Conservation (phyloP, 2,329 filamentous ascomycete species). For the Leptodontidium sp. region DNA sequence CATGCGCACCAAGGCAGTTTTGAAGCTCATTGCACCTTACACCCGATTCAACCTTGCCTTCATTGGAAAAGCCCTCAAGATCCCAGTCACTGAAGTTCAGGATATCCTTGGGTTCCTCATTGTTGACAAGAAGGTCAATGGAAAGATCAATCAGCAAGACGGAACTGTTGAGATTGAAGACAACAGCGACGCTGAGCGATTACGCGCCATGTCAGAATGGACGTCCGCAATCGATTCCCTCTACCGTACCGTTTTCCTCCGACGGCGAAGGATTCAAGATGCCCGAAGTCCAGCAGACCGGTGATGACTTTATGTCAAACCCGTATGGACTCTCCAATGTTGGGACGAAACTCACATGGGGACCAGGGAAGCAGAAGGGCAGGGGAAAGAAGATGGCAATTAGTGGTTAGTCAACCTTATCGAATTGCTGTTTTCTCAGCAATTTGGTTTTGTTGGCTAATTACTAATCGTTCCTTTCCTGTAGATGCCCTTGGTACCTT, state of each 20-base stretch:
- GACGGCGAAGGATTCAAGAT: constrained; percentile 75
- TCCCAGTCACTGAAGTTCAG: constrained; percentile 85
- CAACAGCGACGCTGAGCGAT: constrained; percentile 75
- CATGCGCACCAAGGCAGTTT: constrained; percentile 94
- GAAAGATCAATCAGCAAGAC: constrained; percentile 87
- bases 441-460: constrained; percentile 8
- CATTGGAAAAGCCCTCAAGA: constrained; percentile 88
- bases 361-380: constrained; percentile 9
- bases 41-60: constrained; percentile 88
- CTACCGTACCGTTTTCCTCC: constrained; percentile 74
- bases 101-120: constrained; percentile 97
- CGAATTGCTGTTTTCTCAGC: constrained; percentile 9
- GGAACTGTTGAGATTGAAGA: constrained; percentile 85
- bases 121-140: constrained; percentile 85
- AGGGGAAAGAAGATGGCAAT: constrained; percentile 2
- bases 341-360: not conserved
- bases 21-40: constrained; percentile 94
- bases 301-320: constrained; percentile 29
- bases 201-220: constrained; percentile 77
- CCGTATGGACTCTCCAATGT: not conserved
- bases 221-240: constrained; percentile 73
- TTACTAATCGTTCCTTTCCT: not conserved
- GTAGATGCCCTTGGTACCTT: not conserved
- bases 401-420: constrained; percentile 12
- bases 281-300: constrained; percentile 37